These are phyloP conservation scores for Euphorbia celastroides DNA, from an alignment of 441 rosid species.

Conservation along the genomic window DNA sequence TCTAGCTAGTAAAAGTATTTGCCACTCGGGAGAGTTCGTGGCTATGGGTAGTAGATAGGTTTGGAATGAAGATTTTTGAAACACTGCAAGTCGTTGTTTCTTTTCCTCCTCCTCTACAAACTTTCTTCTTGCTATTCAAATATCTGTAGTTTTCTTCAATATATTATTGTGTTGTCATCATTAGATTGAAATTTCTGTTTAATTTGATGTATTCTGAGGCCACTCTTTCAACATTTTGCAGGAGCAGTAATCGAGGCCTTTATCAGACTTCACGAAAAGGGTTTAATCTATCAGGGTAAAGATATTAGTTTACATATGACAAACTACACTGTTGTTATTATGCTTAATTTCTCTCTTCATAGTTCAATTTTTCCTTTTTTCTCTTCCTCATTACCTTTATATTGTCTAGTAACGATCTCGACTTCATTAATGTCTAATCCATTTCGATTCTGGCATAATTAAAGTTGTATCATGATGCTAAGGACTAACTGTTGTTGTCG, in stretches of 20 bases:
- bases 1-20: conserved; percentile 30
- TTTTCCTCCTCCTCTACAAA: neutral
- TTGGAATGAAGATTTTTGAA: conserved; percentile 5
- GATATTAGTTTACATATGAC: conserved; percentile 1
- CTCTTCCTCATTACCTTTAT: neutral
- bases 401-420: neutral
- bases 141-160: conserved; percentile 6
- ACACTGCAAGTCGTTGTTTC: neutral
- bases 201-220: conserved; percentile 28
- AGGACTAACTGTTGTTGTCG: neutral
- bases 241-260: conserved; percentile 95
- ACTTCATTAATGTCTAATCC: neutral
- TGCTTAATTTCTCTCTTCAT: neutral
- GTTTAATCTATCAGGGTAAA: conserved; percentile 89
- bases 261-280: conserved; percentile 88
- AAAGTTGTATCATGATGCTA: neutral
- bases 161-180: neutral
- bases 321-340: neutral
- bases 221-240: conserved; percentile 28
- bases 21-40: conserved; percentile 8
- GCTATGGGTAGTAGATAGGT: conserved; percentile 4
- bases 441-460: neutral
- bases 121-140: neutral
- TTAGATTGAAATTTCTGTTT: conserved; percentile 3
- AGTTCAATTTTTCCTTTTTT: neutral